Conservation (phyloP, 768 basidiomycete species). For the Leccinum subgranulosum region DNA sequence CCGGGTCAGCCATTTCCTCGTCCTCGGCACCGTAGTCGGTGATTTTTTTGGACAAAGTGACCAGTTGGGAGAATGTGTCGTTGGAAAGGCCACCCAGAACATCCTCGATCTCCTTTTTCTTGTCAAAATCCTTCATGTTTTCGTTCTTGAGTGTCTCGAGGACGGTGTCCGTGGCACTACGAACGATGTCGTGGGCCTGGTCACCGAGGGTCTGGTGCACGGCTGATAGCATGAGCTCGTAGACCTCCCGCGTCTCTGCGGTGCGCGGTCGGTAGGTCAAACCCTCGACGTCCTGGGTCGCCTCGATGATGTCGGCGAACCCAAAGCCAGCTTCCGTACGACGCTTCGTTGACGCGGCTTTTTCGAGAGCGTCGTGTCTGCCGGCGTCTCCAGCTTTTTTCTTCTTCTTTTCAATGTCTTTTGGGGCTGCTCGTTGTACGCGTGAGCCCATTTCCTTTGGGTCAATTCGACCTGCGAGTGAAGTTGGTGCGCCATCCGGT, state of each 20-base stretch:
- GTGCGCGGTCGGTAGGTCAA: constrained; percentile 91
- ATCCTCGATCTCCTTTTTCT: constrained; percentile 90
- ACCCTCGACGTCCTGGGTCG: constrained; percentile 91
- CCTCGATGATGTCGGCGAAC: constrained; percentile 90
- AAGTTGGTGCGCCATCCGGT: constrained; percentile 93
- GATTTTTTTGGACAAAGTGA: constrained; percentile 88
- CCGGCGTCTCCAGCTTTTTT: constrained; percentile 64
- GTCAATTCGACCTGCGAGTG: constrained; percentile 88
- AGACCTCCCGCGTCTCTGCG: constrained; percentile 90
- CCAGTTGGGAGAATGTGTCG: constrained; percentile 79
- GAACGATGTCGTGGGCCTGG: constrained; percentile 93
- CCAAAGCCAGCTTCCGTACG: constrained; percentile 67
- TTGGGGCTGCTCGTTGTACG: constrained; percentile 75
- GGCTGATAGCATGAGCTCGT: constrained; percentile 82
- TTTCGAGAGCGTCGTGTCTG: constrained; percentile 55
- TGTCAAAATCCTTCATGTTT: constrained; percentile 91
- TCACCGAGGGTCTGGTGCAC: constrained; percentile 87
- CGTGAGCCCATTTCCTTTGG: constrained; percentile 91
- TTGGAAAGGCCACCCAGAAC: constrained; percentile 60
- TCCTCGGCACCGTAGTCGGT: constrained; percentile 94
- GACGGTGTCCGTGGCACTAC: constrained; percentile 91
- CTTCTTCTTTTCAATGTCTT: constrained; percentile 92
- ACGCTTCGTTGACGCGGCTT: constrained; percentile 51
- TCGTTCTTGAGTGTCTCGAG: constrained; percentile 89
- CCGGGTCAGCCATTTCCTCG: constrained; percentile 72